Evolutionary conservation across 139 green algal genomes (phyloP).

Genomic region (Ettlia oleoabundans): DNA sequence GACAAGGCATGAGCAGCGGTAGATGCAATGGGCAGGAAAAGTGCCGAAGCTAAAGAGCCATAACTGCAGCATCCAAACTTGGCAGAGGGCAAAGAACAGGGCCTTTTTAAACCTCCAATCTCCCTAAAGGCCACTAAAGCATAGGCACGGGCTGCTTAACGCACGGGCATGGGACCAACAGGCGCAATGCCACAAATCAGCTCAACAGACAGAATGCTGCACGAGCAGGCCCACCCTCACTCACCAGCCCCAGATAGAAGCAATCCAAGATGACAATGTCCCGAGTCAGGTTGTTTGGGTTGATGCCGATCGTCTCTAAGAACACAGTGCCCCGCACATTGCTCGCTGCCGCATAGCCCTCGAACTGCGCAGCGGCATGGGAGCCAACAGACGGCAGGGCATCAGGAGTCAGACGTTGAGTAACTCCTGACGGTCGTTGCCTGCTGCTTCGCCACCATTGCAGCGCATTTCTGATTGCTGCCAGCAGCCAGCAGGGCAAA

Average conservation of each 20-base stretch:
- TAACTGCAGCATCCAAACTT: neutral
- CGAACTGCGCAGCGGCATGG: neutral
- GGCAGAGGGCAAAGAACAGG: too few relatives aligned
- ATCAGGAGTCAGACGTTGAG: too few relatives aligned
- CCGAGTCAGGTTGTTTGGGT: constrained; percentile 21
- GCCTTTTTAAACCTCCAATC: too few relatives aligned
- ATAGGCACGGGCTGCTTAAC: neutral
- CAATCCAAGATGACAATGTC: constrained; percentile 55
- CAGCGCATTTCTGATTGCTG: too few relatives aligned
- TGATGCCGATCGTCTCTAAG: constrained; percentile 54
- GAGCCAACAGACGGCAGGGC: neutral
- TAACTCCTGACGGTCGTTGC: too few relatives aligned
- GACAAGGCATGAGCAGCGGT: neutral
- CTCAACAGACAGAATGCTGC: too few relatives aligned
- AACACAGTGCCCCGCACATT: constrained; percentile 57
- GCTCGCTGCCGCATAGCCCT: constrained; percentile 34
- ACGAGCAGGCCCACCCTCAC: too few relatives aligned
- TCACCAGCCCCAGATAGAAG: constrained; percentile 38
- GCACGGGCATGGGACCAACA: neutral
- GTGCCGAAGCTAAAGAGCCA: too few relatives aligned
- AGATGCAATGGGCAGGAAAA: too few relatives aligned
- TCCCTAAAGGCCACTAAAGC: too few relatives aligned
- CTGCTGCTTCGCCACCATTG: too few relatives aligned
- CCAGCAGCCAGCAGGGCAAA: neutral
- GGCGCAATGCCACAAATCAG: too few relatives aligned